Percentiles rank a stretch among this genome's conserved stretches.
Evolutionary conservation across 2,329 filamentous ascomycete genomes (phyloP).

Genomic region (Fusarium ramigenum): DNA sequence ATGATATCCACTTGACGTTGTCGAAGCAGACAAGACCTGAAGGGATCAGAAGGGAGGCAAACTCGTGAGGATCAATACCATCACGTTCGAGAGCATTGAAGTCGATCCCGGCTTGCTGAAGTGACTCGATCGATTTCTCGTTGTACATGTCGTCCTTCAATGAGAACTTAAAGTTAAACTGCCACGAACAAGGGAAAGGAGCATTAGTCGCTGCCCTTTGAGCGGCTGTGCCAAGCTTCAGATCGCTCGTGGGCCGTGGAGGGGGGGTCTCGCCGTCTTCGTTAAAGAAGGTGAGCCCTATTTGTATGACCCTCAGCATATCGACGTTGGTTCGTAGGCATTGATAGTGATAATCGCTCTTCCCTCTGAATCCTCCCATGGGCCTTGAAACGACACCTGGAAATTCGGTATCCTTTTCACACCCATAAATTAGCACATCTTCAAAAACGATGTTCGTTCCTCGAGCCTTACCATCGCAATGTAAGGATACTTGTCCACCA

Average conservation of each 20-base stretch:
- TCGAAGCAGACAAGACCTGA: constrained; percentile 90
- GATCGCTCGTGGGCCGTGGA: constrained; percentile 65
- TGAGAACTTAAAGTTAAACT: constrained; percentile 98
- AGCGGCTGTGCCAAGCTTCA: constrained; percentile 49
- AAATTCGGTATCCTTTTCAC: constrained; percentile 88
- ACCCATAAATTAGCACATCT: constrained; percentile 23
- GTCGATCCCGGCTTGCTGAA: constrained; percentile 92
- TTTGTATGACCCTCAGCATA: constrained; percentile 95
- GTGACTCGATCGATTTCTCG: constrained; percentile 89
- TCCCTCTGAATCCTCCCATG: constrained; percentile 92
- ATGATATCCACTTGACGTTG: constrained; percentile 94
- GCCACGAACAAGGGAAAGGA: constrained; percentile 89
- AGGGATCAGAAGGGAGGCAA: constrained; percentile 88
- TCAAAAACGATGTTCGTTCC: background rate
- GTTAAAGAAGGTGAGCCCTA: constrained; percentile 93
- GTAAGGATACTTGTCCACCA: constrained; percentile 92
- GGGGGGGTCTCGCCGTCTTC: constrained; percentile 88
- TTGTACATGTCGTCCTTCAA: constrained; percentile 98
- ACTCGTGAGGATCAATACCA: constrained; percentile 89
- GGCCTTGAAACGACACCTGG: constrained; percentile 96
- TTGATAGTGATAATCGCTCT: constrained; percentile 98
- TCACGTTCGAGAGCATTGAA: constrained; percentile 85
- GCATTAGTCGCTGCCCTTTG: constrained; percentile 54
- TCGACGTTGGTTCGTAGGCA: constrained; percentile 97
- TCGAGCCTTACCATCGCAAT: constrained; percentile 86